A percentile compares a stretch with the other conserved stretches of the same genome.
These are phyloP conservation scores for Starmerella stigmatis DNA, from an alignment of 805 yeast species.

Conservation along the genomic window DNA sequence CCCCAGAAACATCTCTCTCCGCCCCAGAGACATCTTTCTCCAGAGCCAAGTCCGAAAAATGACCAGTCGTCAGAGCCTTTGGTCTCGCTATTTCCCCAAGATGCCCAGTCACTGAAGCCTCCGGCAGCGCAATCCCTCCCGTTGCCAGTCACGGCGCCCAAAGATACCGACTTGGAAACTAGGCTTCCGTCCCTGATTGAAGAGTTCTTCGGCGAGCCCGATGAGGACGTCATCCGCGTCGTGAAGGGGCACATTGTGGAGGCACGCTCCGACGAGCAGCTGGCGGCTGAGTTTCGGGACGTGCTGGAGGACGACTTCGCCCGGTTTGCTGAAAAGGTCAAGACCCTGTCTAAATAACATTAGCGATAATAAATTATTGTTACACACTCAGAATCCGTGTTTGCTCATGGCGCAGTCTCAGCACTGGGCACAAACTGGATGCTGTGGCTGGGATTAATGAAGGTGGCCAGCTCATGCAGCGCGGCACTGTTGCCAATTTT, in stretches of 20 bases:
- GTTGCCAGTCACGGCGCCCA: too few species aligned
- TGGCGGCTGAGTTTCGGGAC: neutral
- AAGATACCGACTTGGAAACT: neutral
- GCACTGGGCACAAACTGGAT: neutral
- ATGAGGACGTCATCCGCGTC: neutral
- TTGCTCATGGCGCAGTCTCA: too few species aligned
- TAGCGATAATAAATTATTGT: too few species aligned
- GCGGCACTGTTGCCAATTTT: neutral
- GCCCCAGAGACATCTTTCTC: too few species aligned
- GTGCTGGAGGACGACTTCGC: slow-evolving; percentile 3
- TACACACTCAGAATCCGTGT: too few species aligned
- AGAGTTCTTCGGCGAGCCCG: slow-evolving; percentile 1
- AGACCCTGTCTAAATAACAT: neutral
- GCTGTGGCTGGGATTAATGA: neutral
- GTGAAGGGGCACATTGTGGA: neutral
- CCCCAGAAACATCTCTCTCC: too few species aligned
- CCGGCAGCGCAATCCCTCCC: too few species aligned
- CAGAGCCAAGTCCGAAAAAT: too few species aligned
- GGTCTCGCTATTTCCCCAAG: too few species aligned
- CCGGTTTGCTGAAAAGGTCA: neutral
- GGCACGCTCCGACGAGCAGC: neutral
- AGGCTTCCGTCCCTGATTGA: neutral
- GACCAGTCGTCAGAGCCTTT: too few species aligned
- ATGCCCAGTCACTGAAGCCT: too few species aligned
- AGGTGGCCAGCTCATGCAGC: neutral